phyloP scores from a whole-genome alignment of 495 filamentous ascomycete species.

The Aspergillus mulundensis region DNA sequence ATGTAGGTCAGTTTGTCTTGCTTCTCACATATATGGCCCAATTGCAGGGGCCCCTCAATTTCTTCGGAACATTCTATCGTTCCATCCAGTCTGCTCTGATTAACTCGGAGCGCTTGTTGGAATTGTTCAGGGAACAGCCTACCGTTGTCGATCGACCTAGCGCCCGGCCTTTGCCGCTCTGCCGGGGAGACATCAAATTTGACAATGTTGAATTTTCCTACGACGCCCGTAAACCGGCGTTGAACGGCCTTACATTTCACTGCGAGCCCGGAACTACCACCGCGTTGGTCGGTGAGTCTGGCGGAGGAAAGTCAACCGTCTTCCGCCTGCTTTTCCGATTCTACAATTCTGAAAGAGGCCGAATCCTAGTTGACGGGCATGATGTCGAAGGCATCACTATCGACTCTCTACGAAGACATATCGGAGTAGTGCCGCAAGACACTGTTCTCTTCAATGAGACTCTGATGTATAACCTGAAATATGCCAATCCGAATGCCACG shows the following conservation, averaged over 20 bases:
- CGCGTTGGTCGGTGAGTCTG: conserved; percentile 91
- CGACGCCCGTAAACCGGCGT: conserved; percentile 78
- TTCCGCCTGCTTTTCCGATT: conserved; percentile 94
- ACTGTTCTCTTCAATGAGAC: conserved; percentile 96
- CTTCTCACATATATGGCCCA: conserved; percentile 89
- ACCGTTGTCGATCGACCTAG: conserved; percentile 72
- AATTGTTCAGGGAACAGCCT: conserved; percentile 91
- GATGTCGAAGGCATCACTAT: conserved; percentile 86
- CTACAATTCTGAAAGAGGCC: conserved; percentile 76
- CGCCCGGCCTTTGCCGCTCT: conserved; percentile 53
- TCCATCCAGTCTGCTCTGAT: conserved; percentile 96
- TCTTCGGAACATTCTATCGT: conserved; percentile 96
- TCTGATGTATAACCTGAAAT: conserved; percentile 94
- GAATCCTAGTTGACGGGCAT: conserved; percentile 75
- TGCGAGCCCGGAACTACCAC: conserved; percentile 89
- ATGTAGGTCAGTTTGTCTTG: conserved; percentile 74
- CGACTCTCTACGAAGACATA: conserved; percentile 82
- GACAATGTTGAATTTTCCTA: conserved; percentile 88
- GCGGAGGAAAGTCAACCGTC: conserved; percentile 96
- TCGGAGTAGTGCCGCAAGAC: conserved; percentile 96
- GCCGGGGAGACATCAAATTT: conserved; percentile 79
- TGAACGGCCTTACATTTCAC: conserved; percentile 75
- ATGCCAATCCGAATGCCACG: conserved; percentile 80
- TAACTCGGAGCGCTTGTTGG: conserved; percentile 89
- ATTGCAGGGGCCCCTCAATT: conserved; percentile 88